Evolutionary conservation across 139 green algal genomes (phyloP), one percentile per base, ranked within the genome.

Genomic region (Tetraselmis chui): DNA sequence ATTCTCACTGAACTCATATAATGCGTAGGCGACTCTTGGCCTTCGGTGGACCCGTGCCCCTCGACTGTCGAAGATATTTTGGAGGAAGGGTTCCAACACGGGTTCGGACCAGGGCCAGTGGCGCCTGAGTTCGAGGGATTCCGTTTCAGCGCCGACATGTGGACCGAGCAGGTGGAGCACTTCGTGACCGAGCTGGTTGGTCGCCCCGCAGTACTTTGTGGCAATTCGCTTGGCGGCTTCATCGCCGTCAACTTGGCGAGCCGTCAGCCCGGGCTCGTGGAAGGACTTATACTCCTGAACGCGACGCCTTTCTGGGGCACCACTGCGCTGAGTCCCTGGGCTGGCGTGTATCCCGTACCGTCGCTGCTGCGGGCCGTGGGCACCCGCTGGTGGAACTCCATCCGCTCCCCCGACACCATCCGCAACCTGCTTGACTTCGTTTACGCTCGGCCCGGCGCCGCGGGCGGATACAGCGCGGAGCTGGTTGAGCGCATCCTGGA

Each of bases 271-370:
- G 85, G 87, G 31, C 78, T 88, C 24, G 85, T 90, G 18, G 59
- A 78, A n/a, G 90, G 90, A 0, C 76, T 93, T 29, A 76, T 91
- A 32, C 89, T 94, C 80, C 87, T 94, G 31, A 94, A 94, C 76
- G 89, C 89, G 0, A 92, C 90, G 22, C 90, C 90, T 5, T 94
- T 94, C 81, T 94, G 90, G 90, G 79, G 76, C 26, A 79, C 31
- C 5, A n/a, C 28, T 76, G 28, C 59, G 59, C 75, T 77, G 75
- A 45, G 75, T 11, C 26, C 82, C 2, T 90, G 82, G 87, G 58
- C 27, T 30, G 30, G 80, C 29, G 79, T 82, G 82, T 32, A 75
- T 25, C 32, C 59, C 28, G 75, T 27, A 29, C 84, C 86, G 80
- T 5, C 32, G 2, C 25, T 90, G 2, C 87, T 84, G 79, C 1